Evolutionary conservation across 139 green algal species (phyloP).

Genomic region (Pleodorina starrii): DNA sequence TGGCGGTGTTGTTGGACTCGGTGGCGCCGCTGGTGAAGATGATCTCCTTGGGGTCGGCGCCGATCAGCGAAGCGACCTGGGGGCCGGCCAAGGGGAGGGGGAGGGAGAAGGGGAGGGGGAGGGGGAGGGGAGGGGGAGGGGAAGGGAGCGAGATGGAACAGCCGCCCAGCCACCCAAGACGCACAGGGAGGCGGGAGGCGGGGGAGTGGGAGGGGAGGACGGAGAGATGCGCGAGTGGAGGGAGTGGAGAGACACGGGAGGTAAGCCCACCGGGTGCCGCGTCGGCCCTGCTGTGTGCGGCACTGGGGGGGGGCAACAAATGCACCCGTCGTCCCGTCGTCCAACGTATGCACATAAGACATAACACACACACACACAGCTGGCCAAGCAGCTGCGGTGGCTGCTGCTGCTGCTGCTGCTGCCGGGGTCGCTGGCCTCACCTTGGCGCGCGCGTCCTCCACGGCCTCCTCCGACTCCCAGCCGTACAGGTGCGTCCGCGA

Average conservation of each 20-base stretch:
- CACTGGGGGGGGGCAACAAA: too few species aligned
- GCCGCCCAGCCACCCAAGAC: too few species aligned
- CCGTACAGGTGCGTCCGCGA: constrained; percentile 97
- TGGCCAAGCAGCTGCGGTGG: too few species aligned
- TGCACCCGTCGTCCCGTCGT: too few species aligned
- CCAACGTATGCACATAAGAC: too few species aligned
- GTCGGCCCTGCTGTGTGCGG: too few species aligned
- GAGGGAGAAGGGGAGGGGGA: not conserved
- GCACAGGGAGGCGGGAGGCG: too few species aligned
- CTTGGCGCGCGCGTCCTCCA: constrained; percentile 90
- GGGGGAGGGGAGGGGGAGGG: not conserved
- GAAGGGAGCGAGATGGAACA: not conserved
- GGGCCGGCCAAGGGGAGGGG: not conserved
- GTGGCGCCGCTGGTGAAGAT: constrained; percentile 98
- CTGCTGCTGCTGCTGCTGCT: too few species aligned
- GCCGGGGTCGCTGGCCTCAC: too few species aligned
- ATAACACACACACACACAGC: too few species aligned
- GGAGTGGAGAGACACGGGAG: not conserved
- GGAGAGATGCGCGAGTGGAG: not conserved
- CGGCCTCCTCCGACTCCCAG: constrained; percentile 96
- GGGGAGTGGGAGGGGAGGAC: not conserved
- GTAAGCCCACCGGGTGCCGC: too few species aligned
- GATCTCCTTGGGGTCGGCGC: constrained; percentile 97
- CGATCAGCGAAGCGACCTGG: constrained; percentile 91
- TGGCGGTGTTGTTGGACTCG: constrained; percentile 97